Evolutionary conservation across 345 rosid species (phyloP), one percentile per base, ranked within the genome.

Genomic region (Xanthoceras sorbifolium): DNA sequence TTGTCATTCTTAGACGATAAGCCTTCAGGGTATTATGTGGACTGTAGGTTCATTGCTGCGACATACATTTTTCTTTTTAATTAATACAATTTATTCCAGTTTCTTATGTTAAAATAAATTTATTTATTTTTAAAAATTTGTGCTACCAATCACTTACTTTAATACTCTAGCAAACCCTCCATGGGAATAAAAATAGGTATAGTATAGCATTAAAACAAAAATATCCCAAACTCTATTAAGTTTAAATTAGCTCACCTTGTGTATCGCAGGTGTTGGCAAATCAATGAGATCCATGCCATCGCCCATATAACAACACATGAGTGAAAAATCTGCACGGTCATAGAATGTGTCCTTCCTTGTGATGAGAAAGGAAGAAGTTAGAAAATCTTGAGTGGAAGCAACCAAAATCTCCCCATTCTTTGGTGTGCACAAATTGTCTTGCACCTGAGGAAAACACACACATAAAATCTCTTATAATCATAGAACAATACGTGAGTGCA

Each of bases 331-430:
- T 68, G 99, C 94, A 82, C 99, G 99, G 78, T 96, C 98, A 80
- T 92, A 96, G 78, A 96, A 93, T 26, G 94, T 92, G 84, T 96
- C 99, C 85, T 90, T 96, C 84, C 99, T 90, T 82, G 98, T 93
- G 71, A 96, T 90, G 69, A 96, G 92, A 89, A 87, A 93, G 74
- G 99, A 87, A 67, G 98, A 85, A 42, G 99, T 96, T 55, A 96
- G 81, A 89, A 96, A 96, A 84, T 96, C 99, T 84, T 96, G 99
- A 14, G 98, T 96, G 52, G 98, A 92, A 60, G 99, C 99, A 78
- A 96, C 97, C 87, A 96, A 88, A 70, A 96, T 89, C 86, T 96
- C 98, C 82, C 99, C 99, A 84, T 93, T 96, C 87, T 96, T 96
- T 70, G 99, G 99, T 36, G 99, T 96, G 88, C 99, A 96, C 81